Base-by-base conservation (phyloP, 2,329 filamentous ascomycete species). In the Claviceps fusiformis region DNA sequence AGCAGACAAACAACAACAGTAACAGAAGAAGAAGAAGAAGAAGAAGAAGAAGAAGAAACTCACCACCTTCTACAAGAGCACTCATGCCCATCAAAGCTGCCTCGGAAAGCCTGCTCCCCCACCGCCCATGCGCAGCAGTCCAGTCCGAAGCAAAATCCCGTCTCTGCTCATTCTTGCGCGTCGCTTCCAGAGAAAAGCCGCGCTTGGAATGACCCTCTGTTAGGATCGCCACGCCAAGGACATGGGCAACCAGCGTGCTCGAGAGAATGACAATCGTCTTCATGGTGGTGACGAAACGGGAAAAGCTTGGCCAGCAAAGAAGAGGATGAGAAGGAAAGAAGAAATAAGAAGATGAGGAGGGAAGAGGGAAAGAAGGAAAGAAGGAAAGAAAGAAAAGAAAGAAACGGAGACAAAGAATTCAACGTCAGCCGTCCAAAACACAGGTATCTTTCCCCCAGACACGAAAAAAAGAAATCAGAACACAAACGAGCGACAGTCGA, bases 131-230 rank as follows among this genome's bases (percentile, higher is more conserved):
- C 5, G 63, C 67, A 13, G 67, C 65, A 7, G 61, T 63, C 64
- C 65, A 69, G 44, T 70, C 69, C 19, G 60, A 61, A 13, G 65
- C 58, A 57, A 70, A 71, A 54, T 69, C 59, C 17, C 63, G 61
- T 55, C 62, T 62, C n/a, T 56, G 58, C 13, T 56, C 53, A 11
- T 54, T 54, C 2, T 57, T 61, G 43, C 62, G 61, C 49, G 48
- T 54, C 44, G 64, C 66, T 5, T 62, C 56, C 7, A 71, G 54
- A 0, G 66, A 67, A 53, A 71, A 71, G 46, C 37, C 8, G 13
- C n/a, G 29, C 19, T 44, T 19, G 7, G 8, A 7, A 19, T 15
- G 24, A 3, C 10, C 50, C n/a, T 44, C 24, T 7, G 29, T 33
- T 17, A 45, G 50, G 35, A 53, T 44, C 11, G 45, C n/a, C 15